These are phyloP conservation scores for Pseudonitzschia pungens DNA, from an alignment of 108 stramenopile species.

Conservation along the genomic window DNA sequence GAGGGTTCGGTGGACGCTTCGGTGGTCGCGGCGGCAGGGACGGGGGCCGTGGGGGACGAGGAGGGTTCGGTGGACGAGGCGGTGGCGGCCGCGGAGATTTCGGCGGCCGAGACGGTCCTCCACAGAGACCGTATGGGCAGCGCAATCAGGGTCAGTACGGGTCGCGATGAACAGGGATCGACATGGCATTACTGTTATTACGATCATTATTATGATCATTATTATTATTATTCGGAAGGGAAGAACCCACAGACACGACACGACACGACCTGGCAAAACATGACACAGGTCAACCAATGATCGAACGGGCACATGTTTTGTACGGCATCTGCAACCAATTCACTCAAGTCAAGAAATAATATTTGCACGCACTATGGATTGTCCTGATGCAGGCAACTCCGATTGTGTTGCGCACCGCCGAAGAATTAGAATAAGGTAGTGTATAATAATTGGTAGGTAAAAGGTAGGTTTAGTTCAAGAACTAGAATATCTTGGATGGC, in stretches of 20 bases:
- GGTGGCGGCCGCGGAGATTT: slow-evolving; percentile 39
- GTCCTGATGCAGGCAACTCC: too few relatives aligned
- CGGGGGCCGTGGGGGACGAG: slow-evolving; percentile 36
- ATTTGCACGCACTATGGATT: too few relatives aligned
- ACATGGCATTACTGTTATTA: too few relatives aligned
- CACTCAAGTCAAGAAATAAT: too few relatives aligned
- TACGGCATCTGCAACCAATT: too few relatives aligned
- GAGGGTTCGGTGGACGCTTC: slow-evolving; percentile 66
- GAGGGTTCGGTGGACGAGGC: slow-evolving; percentile 35
- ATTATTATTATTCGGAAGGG: too few relatives aligned
- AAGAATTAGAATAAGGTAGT: slow-evolving; percentile 2
- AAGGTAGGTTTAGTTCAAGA: slow-evolving; percentile 4
- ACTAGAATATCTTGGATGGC: not conserved
- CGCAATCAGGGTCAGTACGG: slow-evolving; percentile 51
- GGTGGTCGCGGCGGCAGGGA: slow-evolving; percentile 56
- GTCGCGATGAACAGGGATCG: slow-evolving; percentile 33
- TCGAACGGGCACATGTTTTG: too few relatives aligned
- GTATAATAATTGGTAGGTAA: slow-evolving; percentile 12
- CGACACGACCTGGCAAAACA: too few relatives aligned
- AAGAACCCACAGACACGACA: too few relatives aligned
- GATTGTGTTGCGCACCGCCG: too few relatives aligned
- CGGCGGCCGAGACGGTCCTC: slow-evolving; percentile 28
- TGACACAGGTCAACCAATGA: too few relatives aligned
- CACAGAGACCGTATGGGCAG: slow-evolving; percentile 13
- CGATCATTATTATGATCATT: too few relatives aligned